Conservation (phyloP, 768 basidiomycete genomes). For the Xerocomellus chrysenteron region DNA sequence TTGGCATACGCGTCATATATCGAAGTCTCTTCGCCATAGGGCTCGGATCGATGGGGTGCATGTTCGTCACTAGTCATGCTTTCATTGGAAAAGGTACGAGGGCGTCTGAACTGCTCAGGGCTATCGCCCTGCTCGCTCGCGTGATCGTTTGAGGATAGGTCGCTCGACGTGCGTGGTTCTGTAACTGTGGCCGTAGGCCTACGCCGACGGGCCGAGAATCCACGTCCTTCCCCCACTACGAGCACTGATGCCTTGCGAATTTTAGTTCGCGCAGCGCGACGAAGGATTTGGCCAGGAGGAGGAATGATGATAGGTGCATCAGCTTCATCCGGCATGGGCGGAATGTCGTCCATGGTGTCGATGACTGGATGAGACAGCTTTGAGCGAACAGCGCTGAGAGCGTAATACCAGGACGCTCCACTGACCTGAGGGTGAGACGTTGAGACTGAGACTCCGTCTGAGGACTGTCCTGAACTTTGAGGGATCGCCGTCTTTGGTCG, state of each 20-base stretch:
- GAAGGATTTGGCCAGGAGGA: slow-evolving; percentile 84
- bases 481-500: slow-evolving; percentile 78
- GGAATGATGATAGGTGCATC: slow-evolving; percentile 88
- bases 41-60: slow-evolving; percentile 53
- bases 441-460: slow-evolving; percentile 85
- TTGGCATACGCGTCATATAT: slow-evolving; percentile 83
- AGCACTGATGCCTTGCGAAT: slow-evolving; percentile 82
- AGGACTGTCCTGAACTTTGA: slow-evolving; percentile 74
- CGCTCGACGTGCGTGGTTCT: slow-evolving; percentile 64
- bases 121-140: slow-evolving; percentile 64
- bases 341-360: slow-evolving; percentile 65
- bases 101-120: slow-evolving; percentile 37
- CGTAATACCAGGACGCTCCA: slow-evolving; percentile 15
- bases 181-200: slow-evolving; percentile 25
- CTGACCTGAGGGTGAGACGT: slow-evolving; percentile 82
- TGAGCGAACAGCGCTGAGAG: slow-evolving; percentile 21
- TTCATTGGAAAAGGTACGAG: slow-evolving; percentile 37
- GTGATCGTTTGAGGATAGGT: slow-evolving; percentile 54
- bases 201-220: slow-evolving; percentile 52
- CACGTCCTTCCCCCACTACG: slow-evolving; percentile 80
- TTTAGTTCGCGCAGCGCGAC: slow-evolving; percentile 91
- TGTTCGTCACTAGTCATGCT: slow-evolving; percentile 42
- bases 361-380: slow-evolving; percentile 44
- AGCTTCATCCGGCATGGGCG: slow-evolving; percentile 72
- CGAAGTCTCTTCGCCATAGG: slow-evolving; percentile 75